phyloP scores from a whole-genome alignment of 805 yeast species.

The Starmerella potacharoeniae region DNA sequence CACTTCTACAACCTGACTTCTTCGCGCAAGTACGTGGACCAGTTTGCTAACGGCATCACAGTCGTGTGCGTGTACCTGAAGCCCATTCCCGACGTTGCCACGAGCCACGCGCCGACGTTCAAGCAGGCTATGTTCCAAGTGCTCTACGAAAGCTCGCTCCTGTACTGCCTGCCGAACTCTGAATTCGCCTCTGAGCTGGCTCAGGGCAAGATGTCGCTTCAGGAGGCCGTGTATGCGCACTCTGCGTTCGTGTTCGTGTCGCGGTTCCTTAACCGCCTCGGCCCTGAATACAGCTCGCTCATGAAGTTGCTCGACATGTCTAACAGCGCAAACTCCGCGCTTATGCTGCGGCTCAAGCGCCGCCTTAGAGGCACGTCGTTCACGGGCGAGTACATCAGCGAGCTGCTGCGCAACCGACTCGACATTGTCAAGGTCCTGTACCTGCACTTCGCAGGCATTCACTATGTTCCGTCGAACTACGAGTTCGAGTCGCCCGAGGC shows the following conservation, averaged over 20 bases:
- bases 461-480: conserved; percentile 50
- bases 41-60: conserved; percentile 79
- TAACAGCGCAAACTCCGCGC: conserved; percentile 59
- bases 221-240: conserved; percentile 90
- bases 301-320: conserved; percentile 51
- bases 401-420: conserved; percentile 57
- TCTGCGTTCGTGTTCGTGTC: conserved; percentile 85
- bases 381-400: conserved; percentile 71
- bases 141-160: conserved; percentile 83
- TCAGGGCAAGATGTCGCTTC: conserved; percentile 70
- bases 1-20: conserved; percentile 77
- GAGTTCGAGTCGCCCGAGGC: conserved; percentile 15
- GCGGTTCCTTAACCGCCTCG: conserved; percentile 88
- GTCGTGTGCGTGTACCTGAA: conserved; percentile 77
- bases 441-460: conserved; percentile 83
- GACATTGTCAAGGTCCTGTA: conserved; percentile 71
- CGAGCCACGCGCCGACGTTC: conserved; percentile 33
- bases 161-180: conserved; percentile 84
- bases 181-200: conserved; percentile 65
- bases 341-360: conserved; percentile 67
- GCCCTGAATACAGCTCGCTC: conserved; percentile 73
- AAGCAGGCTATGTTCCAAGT: conserved; percentile 80
- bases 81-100: conserved; percentile 35
- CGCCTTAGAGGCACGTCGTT: conserved; percentile 88
- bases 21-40: conserved; percentile 86